Base-by-base conservation (phyloP, 75 land plant species). In the Adiantum capillusveneris region DNA sequence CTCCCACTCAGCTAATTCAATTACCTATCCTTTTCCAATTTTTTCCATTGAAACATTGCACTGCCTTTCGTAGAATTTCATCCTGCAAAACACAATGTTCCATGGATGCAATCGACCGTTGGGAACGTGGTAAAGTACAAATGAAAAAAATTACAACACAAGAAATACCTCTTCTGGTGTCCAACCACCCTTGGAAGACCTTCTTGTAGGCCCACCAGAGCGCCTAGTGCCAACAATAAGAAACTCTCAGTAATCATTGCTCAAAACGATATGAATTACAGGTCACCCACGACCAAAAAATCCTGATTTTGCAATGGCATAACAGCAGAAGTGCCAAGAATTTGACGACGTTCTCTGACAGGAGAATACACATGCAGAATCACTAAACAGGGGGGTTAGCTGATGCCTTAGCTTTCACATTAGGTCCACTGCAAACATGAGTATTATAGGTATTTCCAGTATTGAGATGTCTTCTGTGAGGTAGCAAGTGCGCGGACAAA, bases 181-280 rank as follows among this genome's bases (percentile, higher is more conserved):
- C 96, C 96, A 90, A 51, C 96, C 96, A 46, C 96, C 96, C 62
- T 90, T 90, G 11, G 96, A 88, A 25, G 80, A 80, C 67, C 96
- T 65, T 56, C 96, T 81, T 56, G 88, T 85, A 16, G 96, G 96
- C 0, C 96, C 96, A 74, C 76, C 82, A 11, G 76, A 46, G 2
- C 50, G 50, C 50, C 50, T 46, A 14, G 22, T 6, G 5, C 14
- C 50, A 21, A 6, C 14, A 3, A 14, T 41, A 41, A 41, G 43
- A 41, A 41, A 41, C 14, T 41, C 14, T 9, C 43, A 41, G 43
- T 9, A 41, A 41, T 14, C 43, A 9, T 9, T 41, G 14, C 9
- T 41, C 12, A 41, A 9, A 14, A 41, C 9, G 43, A 14, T 41
- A 14, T 9, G 43, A 14, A 41, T 9, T 9, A 41, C 9, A 14